Percentiles rank a stretch among this genome's conserved stretches.
Evolutionary conservation across 805 yeast species (phyloP).

Genomic region (Ogataea methanolica): DNA sequence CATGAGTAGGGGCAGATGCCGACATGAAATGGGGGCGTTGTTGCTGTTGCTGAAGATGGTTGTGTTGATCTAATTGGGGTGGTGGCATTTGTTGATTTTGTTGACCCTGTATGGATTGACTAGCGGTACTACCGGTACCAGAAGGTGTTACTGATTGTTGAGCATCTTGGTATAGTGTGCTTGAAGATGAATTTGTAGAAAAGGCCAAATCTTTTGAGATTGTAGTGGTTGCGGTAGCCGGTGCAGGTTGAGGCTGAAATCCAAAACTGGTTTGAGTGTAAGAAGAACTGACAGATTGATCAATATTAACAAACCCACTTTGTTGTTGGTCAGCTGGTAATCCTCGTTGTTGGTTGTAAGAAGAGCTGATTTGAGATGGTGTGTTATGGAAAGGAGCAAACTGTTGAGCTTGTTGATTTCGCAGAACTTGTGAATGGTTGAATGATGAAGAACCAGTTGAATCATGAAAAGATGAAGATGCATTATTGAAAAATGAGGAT

Average conservation of each 20-base stretch:
- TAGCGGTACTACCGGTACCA: neutral
- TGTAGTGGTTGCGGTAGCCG: slow-evolving; percentile 51
- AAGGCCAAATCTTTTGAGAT: slow-evolving; percentile 46
- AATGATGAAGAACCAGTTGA: slow-evolving; percentile 3
- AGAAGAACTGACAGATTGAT: slow-evolving; percentile 6
- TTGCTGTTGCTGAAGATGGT: slow-evolving; percentile 9
- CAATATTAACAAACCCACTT: slow-evolving; percentile 13
- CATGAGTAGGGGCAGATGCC: slow-evolving; percentile 26
- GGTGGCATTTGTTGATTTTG: slow-evolving; percentile 9
- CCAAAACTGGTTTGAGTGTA: slow-evolving; percentile 14
- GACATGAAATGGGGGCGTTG: slow-evolving; percentile 20
- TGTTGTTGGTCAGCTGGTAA: slow-evolving; percentile 5
- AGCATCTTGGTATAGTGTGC: slow-evolving; percentile 31
- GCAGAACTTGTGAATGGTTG: slow-evolving; percentile 10
- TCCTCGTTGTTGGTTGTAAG: slow-evolving; percentile 14
- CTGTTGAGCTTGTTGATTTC: slow-evolving; percentile 17
- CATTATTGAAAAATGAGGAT: slow-evolving; percentile 2
- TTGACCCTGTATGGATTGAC: slow-evolving; percentile 1
- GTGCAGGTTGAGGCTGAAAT: slow-evolving; percentile 35
- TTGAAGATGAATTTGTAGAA: slow-evolving; percentile 31
- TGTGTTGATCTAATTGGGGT: slow-evolving; percentile 1
- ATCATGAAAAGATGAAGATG: slow-evolving; percentile 8
- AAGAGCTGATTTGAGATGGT: slow-evolving; percentile 44
- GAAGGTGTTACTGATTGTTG: slow-evolving; percentile 23
- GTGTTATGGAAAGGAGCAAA: slow-evolving; percentile 40